Base-by-base conservation (phyloP, 2,329 filamentous ascomycete species). In the Xylariaceae sp. region DNA sequence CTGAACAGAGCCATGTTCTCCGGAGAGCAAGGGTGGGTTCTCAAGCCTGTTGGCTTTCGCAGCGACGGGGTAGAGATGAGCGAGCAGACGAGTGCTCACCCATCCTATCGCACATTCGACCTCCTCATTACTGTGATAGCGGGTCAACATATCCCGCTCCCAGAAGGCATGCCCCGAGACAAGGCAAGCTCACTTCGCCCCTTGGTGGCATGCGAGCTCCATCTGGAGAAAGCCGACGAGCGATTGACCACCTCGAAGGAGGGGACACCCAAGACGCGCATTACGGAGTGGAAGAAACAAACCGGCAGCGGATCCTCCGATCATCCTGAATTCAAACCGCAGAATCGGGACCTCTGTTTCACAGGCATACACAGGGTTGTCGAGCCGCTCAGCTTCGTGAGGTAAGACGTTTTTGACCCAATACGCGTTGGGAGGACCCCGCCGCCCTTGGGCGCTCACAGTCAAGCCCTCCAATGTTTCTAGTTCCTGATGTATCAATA, bases 1-100 rank as follows among this genome's bases (percentile, higher is more conserved):
- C 77, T 98, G 58, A 97, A 97, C 57, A 85, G 94, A 55, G 92
- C 85, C 58, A 97, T 98, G 92, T 98, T 97, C 60, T 86, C 88
- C 24, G 85, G 80, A 8, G 83, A 85, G 35, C 68, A 76, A 29
- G 89, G 90, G 28, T 96, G 87, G 85, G 78, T 89, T 2, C 70
- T 92, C 45, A 96, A 96, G 63, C 88, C 89, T 0, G 60, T 72
- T 21, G 83, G 83, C 12, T 92, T 88, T 59, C 81, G 79, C 43
- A 70, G 68, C 48, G n/a, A n/a, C n/a, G n/a, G n/a, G n/a, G n/a
- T n/a, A 57, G 63, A 16, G 41, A 38, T 13, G 63, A 68, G 42
- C 21, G 11, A 24, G 40, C 62, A 62, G 4, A 68, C 74, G 39
- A 65, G 66, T 30, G 63, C 70, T 16, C 68, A 67, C 1, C 64